phyloP scores from a whole-genome alignment of 306 rosid genomes.

The Pachyrhizus erosus region DNA sequence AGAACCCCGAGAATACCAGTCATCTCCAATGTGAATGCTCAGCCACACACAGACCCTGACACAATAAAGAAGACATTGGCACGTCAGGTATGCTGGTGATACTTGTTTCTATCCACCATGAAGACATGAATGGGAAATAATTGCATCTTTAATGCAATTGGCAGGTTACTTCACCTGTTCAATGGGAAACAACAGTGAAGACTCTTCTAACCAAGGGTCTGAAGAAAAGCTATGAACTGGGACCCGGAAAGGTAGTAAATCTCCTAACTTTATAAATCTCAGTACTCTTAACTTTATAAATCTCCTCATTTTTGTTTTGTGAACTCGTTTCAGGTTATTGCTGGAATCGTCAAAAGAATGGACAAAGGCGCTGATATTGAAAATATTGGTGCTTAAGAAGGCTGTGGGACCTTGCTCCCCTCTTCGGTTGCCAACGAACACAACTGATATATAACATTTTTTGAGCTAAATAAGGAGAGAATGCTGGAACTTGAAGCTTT shows the following conservation, averaged over 20 bases:
- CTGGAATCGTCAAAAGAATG: conserved; percentile 91
- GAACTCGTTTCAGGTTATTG: conserved; percentile 71
- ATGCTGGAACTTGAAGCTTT: conserved; percentile 13
- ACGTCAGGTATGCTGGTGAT: conserved; percentile 66
- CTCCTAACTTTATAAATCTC: conserved; percentile 5
- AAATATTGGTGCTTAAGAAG: conserved; percentile 72
- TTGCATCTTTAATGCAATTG: conserved; percentile 23
- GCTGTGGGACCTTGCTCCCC: conserved; percentile 20
- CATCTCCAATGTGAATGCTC: conserved; percentile 92
- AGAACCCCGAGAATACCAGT: conserved; percentile 91
- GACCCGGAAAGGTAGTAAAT: conserved; percentile 92
- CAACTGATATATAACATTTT: neutral
- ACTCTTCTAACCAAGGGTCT: conserved; percentile 80
- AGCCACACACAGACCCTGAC: conserved; percentile 86
- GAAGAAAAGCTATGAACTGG: conserved; percentile 89
- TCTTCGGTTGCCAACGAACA: conserved; percentile 28
- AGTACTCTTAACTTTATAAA: neutral
- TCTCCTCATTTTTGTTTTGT: neutral
- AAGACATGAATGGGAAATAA: conserved; percentile 37
- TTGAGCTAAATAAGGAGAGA: neutral
- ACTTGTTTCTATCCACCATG: neutral
- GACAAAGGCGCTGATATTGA: conserved; percentile 80
- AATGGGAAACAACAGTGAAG: conserved; percentile 96
- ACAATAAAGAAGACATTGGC: conserved; percentile 86
- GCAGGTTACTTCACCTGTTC: conserved; percentile 98